These are phyloP conservation scores for Trichophyton benhamiae DNA, from an alignment of 2,329 filamentous ascomycete genomes.

Conservation along the genomic window DNA sequence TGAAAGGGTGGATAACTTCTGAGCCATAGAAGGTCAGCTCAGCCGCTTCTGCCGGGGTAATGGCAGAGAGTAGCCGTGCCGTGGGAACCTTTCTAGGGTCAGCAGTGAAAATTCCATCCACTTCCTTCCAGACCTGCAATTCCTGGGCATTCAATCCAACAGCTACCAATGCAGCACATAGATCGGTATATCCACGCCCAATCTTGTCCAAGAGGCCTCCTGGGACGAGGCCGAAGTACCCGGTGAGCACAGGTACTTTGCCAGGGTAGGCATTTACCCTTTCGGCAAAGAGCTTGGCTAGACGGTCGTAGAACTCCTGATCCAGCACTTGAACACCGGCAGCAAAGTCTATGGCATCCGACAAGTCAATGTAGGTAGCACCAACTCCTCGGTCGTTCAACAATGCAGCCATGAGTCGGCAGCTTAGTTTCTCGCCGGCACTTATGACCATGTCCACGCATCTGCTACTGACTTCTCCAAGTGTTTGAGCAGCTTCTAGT, in stretches of 20 bases:
- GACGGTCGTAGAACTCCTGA: conserved; percentile 55
- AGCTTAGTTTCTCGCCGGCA: conserved; percentile 92
- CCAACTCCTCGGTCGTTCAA: conserved; percentile 69
- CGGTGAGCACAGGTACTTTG: conserved; percentile 68
- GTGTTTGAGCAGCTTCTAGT: conserved; percentile 48
- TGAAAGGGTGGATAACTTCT: conserved; percentile 96
- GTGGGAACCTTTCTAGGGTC: conserved; percentile 86
- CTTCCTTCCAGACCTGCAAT: conserved; percentile 97
- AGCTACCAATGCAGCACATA: conserved; percentile 83
- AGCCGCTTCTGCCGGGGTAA: conserved; percentile 88
- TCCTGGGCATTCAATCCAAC: conserved; percentile 80
- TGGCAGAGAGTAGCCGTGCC: conserved; percentile 72
- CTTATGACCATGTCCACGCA: conserved; percentile 82
- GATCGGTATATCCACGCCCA: conserved; percentile 89
- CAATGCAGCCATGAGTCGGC: conserved; percentile 75
- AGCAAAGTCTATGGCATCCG: conserved; percentile 62
- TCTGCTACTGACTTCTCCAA: conserved; percentile 59
- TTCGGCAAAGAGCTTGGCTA: conserved; percentile 49
- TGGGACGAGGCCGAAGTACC: conserved; percentile 88
- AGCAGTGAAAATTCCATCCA: conserved; percentile 83
- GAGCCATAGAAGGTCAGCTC: conserved; percentile 91
- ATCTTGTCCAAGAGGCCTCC: conserved; percentile 84
- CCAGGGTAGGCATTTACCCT: conserved; percentile 54
- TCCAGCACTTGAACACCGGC: conserved; percentile 45
- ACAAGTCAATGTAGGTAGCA: conserved; percentile 80